These are phyloP conservation scores for Elongisporangium undulatum DNA, from an alignment of 352 stramenopile genomes.

Conservation along the genomic window DNA sequence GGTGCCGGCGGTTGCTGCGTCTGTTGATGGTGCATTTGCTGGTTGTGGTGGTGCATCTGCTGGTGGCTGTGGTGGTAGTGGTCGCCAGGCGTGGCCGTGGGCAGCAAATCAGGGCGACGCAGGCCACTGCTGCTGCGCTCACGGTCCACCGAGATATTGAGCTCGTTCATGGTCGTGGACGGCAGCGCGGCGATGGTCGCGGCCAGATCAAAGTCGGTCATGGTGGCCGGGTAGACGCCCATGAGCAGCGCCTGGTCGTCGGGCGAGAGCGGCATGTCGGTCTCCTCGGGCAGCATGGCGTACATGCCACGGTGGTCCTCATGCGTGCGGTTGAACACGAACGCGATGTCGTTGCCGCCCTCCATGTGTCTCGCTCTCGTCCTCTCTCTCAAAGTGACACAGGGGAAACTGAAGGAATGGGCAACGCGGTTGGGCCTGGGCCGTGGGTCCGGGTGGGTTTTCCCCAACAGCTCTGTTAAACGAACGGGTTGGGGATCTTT, in stretches of 20 bases:
- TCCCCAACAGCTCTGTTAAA: not conserved
- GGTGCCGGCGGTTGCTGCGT: constrained; percentile 15
- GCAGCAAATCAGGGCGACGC: constrained; percentile 17
- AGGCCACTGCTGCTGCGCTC: constrained; percentile 18
- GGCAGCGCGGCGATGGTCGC: constrained; percentile 48
- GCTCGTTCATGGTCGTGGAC: constrained; percentile 8
- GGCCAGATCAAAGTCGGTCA: constrained; percentile 63
- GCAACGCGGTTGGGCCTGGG: no score
- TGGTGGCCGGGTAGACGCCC: constrained; percentile 48
- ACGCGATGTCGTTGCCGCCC: constrained; percentile 21
- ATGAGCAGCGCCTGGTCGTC: constrained; percentile 54
- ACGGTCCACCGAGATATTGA: constrained; percentile 14
- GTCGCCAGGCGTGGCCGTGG: constrained; percentile 15
- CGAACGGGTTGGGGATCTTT: not conserved
- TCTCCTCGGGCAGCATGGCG: constrained; percentile 36
- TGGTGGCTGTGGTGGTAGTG: constrained; percentile 20
- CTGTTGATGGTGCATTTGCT: constrained; percentile 21
- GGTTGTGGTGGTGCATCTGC: constrained; percentile 15
- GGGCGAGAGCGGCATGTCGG: constrained; percentile 25
- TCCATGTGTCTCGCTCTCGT: not conserved
- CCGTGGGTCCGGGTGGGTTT: not conserved
- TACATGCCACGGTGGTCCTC: constrained; percentile 54
- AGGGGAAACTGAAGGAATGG: not conserved
- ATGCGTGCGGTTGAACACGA: constrained; percentile 40
- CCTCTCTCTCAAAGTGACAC: constrained; percentile 1